Percentiles rank a stretch among this genome's conserved stretches.
phyloP scores from a whole-genome alignment of 345 rosid genomes.

The Carallia pectinifolia region DNA sequence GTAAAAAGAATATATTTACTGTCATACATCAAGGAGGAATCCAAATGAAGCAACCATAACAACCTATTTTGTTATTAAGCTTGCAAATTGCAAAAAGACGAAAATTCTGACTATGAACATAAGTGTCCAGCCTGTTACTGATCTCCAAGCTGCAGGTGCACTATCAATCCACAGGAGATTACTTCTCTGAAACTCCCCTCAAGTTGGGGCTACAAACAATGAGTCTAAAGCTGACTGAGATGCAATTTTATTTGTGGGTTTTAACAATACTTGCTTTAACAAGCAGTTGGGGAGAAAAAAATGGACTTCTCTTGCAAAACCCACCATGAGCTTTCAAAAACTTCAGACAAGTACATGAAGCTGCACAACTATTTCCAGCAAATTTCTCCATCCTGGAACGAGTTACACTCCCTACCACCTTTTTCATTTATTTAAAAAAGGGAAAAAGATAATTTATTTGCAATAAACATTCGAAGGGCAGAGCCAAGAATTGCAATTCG shows the following conservation, averaged over 20 bases:
- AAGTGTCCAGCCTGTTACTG: background rate
- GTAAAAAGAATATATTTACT: background rate
- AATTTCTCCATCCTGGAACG: slow-evolving; percentile 16
- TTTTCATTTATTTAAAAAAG: background rate
- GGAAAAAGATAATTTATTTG: background rate
- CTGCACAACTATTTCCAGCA: background rate
- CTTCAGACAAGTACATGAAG: too few relatives aligned
- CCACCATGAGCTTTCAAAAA: background rate
- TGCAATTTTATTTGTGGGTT: background rate
- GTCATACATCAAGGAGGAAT: too few relatives aligned
- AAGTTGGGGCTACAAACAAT: background rate
- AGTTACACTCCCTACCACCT: background rate
- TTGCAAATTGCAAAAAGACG: too few relatives aligned
- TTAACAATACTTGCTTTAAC: background rate
- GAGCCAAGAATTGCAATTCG: slow-evolving; percentile 28
- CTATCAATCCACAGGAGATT: too few relatives aligned
- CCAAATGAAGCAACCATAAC: too few relatives aligned
- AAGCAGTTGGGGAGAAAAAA: too few relatives aligned
- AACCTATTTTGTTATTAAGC: too few relatives aligned
- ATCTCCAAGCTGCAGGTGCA: too few relatives aligned
- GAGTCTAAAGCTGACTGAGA: background rate
- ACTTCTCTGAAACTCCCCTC: too few relatives aligned
- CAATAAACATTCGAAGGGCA: slow-evolving; percentile 19
- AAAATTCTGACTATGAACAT: background rate
- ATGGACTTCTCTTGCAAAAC: too few relatives aligned